A percentile compares a stretch with the other conserved stretches of the same genome.
Evolutionary conservation across 2,329 filamentous ascomycete species (phyloP).

Genomic region (Teratosphaeria epicoccoides): DNA sequence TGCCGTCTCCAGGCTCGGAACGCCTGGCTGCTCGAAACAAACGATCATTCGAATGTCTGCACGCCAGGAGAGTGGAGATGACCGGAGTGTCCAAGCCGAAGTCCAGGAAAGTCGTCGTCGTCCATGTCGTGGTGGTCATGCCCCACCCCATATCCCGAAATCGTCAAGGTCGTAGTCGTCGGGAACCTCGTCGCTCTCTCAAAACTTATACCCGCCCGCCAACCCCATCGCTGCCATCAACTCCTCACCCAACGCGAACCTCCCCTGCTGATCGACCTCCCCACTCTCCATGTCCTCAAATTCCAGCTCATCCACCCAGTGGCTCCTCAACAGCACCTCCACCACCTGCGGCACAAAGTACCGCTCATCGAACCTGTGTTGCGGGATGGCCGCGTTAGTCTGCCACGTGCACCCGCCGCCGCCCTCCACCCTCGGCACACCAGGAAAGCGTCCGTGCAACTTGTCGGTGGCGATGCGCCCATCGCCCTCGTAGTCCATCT

Average conservation of each 20-base stretch:
- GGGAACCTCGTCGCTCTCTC: background rate
- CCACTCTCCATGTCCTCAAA: slow-evolving; percentile 11
- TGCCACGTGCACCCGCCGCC: slow-evolving; percentile 33
- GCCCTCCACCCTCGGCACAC: slow-evolving; percentile 33
- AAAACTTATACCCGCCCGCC: background rate
- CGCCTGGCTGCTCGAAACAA: too few species aligned
- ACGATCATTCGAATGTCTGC: background rate
- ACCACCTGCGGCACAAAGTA: slow-evolving; percentile 3
- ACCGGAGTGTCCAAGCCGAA: background rate
- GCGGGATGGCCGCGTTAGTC: slow-evolving; percentile 28
- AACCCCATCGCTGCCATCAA: slow-evolving; percentile 13
- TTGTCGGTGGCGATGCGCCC: slow-evolving; percentile 35
- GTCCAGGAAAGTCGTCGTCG: background rate
- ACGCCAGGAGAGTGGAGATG: background rate
- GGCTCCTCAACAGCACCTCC: slow-evolving; percentile 9
- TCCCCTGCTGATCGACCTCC: slow-evolving; percentile 11
- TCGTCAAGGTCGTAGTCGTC: too few species aligned
- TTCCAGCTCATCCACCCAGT: slow-evolving; percentile 12
- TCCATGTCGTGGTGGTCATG: background rate
- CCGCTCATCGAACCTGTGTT: slow-evolving; percentile 30
- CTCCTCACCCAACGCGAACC: slow-evolving; percentile 12
- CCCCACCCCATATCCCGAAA: too few species aligned
- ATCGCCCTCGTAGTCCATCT: slow-evolving; percentile 39
- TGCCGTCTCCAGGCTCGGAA: too few species aligned
- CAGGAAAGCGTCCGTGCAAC: slow-evolving; percentile 33